Base-by-base conservation (phyloP, 2,329 filamentous ascomycete genomes). In the Phoma herbarum region DNA sequence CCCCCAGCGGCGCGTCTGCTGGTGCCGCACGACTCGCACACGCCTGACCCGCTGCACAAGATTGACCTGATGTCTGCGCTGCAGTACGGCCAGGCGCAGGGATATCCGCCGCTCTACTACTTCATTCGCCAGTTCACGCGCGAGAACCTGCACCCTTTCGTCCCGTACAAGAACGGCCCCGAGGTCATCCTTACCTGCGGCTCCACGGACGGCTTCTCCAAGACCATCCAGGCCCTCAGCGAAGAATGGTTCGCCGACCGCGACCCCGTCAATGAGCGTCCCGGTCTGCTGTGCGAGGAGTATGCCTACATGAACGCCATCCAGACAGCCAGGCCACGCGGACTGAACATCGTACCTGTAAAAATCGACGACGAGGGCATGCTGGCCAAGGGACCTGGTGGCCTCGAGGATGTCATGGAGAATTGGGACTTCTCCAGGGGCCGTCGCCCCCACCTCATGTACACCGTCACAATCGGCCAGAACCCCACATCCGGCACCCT, bases 401-500 rank as follows among this genome's bases (percentile, higher is more conserved):
- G 92, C 1, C 79, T 97, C 61, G 83, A 88, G 59, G 90, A 96
- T 67, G 87, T 97, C 1, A 80, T 97, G 28, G 85, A 88, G 52
- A 92, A 90, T 67, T 97, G 93, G 93, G 90, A 97, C 75, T 81
- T 82, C 45, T 81, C 81, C 39, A 88, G 84, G 68, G 93, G 93
- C 1, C 88, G 86, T 71, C 84, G 90, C 57, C 93, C 93, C 39
- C 90, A 94, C 75, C 75, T 97, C 64, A 84, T 97, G 81, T 97
- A 97, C 75, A 96, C 92, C 2, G 90, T 97, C 64, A 93, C 88
- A n/a, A 90, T 92, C 79, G 93, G 93, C 26, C 93, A 97, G 71
- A 97, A 97, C 74, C 93, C 93, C 2, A 96, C 92, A 0, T 89
- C 90, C 28, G 88, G 90, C 29, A 87, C 91, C 2, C 82, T 96